Percentiles rank a stretch among this genome's conserved stretches.
These are phyloP conservation scores for Castanospermum australe DNA, from an alignment of 306 rosid genomes.

Conservation along the genomic window DNA sequence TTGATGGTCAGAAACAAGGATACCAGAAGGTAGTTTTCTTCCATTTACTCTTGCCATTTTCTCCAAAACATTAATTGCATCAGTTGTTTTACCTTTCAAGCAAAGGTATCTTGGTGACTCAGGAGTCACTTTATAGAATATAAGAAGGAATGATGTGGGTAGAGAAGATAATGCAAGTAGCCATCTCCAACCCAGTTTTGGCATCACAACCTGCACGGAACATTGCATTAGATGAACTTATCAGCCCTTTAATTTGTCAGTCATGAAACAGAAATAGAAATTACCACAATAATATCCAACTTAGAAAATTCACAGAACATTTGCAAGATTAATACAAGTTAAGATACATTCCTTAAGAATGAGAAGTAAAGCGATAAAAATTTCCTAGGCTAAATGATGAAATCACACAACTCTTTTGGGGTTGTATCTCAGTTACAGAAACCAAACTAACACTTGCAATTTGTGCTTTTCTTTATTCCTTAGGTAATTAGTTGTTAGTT, in stretches of 20 bases:
- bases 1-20: constrained; percentile 69
- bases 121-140: constrained; percentile 76
- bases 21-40: constrained; percentile 67
- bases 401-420: not conserved
- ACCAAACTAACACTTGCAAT: not conserved
- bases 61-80: constrained; percentile 79
- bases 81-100: constrained; percentile 64
- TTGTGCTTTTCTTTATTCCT: not conserved
- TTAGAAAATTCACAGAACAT: constrained; percentile 18
- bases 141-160: constrained; percentile 81
- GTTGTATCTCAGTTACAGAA: not conserved
- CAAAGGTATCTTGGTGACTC: constrained; percentile 94
- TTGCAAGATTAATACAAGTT: not conserved
- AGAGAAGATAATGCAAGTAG: constrained; percentile 82
- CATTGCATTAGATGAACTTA: constrained; percentile 32
- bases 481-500: not conserved
- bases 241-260: constrained; percentile 8
- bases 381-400: not conserved
- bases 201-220: constrained; percentile 83
- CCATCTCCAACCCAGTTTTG: constrained; percentile 97
- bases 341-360: constrained; percentile 3
- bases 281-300: not conserved
- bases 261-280: constrained; percentile 10
- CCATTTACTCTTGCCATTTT: constrained; percentile 81
- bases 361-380: constrained; percentile 13